A percentile compares a stretch with the other conserved stretches of the same genome.
Evolutionary conservation across 345 rosid species (phyloP).

Genomic region (Camelina hispida): DNA sequence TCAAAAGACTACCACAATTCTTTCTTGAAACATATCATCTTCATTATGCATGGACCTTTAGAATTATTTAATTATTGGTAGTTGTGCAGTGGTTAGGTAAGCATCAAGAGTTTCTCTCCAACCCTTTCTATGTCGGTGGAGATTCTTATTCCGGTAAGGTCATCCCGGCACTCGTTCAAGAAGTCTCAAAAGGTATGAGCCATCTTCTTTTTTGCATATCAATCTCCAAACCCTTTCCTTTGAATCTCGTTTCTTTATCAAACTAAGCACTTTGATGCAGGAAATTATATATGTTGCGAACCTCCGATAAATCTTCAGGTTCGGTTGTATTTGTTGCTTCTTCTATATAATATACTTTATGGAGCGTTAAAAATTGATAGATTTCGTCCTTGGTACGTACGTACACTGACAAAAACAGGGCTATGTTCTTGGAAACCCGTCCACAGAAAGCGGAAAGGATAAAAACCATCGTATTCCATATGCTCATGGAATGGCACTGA

Average conservation of each 20-base stretch:
- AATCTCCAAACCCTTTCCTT: neutral
- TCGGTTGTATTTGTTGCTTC: neutral
- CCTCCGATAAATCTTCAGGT: constrained; percentile 69
- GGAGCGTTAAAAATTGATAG: neutral
- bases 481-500: constrained; percentile 58
- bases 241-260: neutral
- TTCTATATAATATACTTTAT: neutral
- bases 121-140: constrained; percentile 61
- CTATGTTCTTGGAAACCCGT: constrained; percentile 65
- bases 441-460: constrained; percentile 42
- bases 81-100: constrained; percentile 60
- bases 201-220: neutral
- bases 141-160: constrained; percentile 70
- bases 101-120: constrained; percentile 60
- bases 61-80: neutral
- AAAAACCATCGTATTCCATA: constrained; percentile 50
- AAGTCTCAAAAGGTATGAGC: constrained; percentile 40
- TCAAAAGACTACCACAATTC: neutral
- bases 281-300: constrained; percentile 50
- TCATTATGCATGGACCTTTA: neutral
- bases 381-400: neutral
- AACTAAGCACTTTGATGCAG: constrained; percentile 43
- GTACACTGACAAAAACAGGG: constrained; percentile 52
- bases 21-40: constrained; percentile 23
- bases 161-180: constrained; percentile 60